Evolutionary conservation across 257 asterid species (phyloP).

Genomic region (Capsicum baccatum): DNA sequence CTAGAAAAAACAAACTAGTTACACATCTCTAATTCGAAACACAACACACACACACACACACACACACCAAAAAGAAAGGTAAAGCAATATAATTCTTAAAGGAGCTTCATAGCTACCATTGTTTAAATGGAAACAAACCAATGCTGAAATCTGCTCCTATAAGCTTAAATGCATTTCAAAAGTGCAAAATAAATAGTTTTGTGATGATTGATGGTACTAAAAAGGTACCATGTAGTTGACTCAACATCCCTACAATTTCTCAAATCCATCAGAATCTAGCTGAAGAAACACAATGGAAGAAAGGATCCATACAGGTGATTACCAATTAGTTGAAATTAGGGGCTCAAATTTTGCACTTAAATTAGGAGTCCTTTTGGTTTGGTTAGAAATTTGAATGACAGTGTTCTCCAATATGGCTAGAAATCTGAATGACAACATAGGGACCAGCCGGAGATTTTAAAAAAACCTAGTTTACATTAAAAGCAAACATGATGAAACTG

Average conservation of each 20-base stretch:
- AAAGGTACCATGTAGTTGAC: neutral
- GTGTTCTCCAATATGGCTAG: neutral
- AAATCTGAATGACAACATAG: neutral
- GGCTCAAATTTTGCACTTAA: neutral
- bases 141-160: neutral
- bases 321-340: neutral
- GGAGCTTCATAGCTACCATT: slow-evolving; percentile 19
- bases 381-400: neutral
- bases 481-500: neutral
- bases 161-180: neutral
- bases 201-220: neutral
- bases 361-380: neutral
- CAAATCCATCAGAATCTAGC: neutral
- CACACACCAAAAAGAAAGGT: neutral
- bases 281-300: neutral
- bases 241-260: neutral
- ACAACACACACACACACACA: neutral
- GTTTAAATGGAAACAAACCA: neutral
- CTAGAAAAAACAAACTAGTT: slow-evolving; percentile 49
- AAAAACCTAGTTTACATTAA: neutral
- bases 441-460: neutral
- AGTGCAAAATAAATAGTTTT: neutral
- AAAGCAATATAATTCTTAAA: neutral
- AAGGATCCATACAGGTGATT: neutral
- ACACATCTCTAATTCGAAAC: neutral